A percentile compares a stretch with the other conserved stretches of the same genome.
Evolutionary conservation across 176 grass and related monocot species (phyloP).

Genomic region (Dactylis glomerata): DNA sequence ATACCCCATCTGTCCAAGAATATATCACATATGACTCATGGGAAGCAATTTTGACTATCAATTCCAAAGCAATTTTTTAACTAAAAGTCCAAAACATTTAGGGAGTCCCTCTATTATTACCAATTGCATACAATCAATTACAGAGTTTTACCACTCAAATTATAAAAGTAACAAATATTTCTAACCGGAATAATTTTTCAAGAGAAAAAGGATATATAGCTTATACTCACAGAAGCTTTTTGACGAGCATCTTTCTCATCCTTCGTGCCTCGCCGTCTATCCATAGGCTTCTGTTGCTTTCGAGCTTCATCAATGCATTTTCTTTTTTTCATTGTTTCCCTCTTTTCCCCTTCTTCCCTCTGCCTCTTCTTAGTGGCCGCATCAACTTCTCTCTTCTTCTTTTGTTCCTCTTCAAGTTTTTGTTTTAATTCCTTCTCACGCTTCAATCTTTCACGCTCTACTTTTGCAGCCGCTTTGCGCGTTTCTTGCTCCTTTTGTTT

Average conservation of each 20-base stretch:
- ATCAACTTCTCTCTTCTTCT: slow-evolving; percentile 62
- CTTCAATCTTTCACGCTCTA: slow-evolving; percentile 71
- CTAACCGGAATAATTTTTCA: neutral
- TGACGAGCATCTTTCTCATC: slow-evolving; percentile 46
- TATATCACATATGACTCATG: neutral
- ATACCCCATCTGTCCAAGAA: neutral
- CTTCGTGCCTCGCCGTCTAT: slow-evolving; percentile 29
- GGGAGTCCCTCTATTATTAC: neutral
- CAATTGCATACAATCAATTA: neutral
- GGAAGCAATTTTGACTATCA: neutral
- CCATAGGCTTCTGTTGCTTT: slow-evolving; percentile 48
- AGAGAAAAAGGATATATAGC: slow-evolving; percentile 2
- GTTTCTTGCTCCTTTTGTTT: slow-evolving; percentile 77
- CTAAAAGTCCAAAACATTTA: neutral
- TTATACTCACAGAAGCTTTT: slow-evolving; percentile 59
- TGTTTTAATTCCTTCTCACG: slow-evolving; percentile 77
- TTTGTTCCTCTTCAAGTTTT: slow-evolving; percentile 65
- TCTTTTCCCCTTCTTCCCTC: slow-evolving; percentile 76
- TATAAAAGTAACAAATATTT: neutral
- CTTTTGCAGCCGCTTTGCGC: slow-evolving; percentile 71
- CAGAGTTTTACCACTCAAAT: neutral
- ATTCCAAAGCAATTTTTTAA: neutral
- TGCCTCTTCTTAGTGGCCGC: slow-evolving; percentile 81
- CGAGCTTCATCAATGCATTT: slow-evolving; percentile 59
- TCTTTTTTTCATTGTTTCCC: slow-evolving; percentile 63